Base-by-base conservation (phyloP, 2,329 filamentous ascomycete genomes). In the Epichloe gansuensis region DNA sequence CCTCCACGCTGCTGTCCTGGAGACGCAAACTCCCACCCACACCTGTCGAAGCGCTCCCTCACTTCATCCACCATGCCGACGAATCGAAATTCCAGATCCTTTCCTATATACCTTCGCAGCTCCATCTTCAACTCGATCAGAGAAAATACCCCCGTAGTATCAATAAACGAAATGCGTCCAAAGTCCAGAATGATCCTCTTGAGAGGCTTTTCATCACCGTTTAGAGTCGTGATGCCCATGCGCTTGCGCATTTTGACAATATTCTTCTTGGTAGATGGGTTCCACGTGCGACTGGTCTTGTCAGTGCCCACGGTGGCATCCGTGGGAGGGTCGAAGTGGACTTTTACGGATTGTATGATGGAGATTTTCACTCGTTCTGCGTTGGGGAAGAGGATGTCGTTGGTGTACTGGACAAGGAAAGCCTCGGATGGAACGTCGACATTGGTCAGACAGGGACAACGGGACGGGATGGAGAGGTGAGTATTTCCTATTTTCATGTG, bases 371-470 rank as follows among this genome's bases (percentile, higher is more conserved):
- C 64, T 41, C 72, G 66, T 52, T 78, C 76, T 2, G 79, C 78
- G 59, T 84, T 83, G 55, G 74, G 75, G 66, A 82, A 84, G 63
- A 82, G 76, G 38, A 83, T 66, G 1, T 75, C 73, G 52, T 80
- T 75, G 38, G 71, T 73, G 63, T 81, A 79, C 4, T 69, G 69
- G 60, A 83, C 77, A 38, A 83, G 66, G 34, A 75, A 76, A 1
- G 73, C 71, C 57, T 81, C 78, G 2, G 69, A 64, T 1, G 68
- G 73, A 25, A 72, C 61, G 5, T 61, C 61, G 0, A 63, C 55
- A 3, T 59, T 56, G 17, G 55, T 53, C 6, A 50, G 50, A 9
- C 51, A 45, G 1, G 40, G 62, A 23, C 49, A 59, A 38, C 42
- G 57, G 53, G 45, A 60, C 36, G 8, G 56, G 53, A 42, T 56